These are phyloP conservation scores for Russula compacta DNA, from an alignment of 768 basidiomycete species.

Conservation along the genomic window DNA sequence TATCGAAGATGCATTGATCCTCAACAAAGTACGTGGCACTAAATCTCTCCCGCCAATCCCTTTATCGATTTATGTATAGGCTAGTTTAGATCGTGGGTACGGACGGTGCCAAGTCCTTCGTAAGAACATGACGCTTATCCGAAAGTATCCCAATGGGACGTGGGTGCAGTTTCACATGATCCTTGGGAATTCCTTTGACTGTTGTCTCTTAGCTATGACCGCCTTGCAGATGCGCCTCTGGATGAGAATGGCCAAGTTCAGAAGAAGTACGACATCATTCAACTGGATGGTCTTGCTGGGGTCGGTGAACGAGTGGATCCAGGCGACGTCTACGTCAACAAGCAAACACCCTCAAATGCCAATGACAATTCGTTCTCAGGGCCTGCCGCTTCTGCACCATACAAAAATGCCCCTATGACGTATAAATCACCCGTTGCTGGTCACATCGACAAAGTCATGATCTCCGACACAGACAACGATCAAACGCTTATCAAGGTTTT, in stretches of 20 bases:
- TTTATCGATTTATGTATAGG: constrained; percentile 35
- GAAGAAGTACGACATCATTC: constrained; percentile 86
- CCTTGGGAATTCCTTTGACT: background rate
- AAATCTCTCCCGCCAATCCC: background rate
- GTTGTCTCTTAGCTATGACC: constrained; percentile 61
- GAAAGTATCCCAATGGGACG: constrained; percentile 97
- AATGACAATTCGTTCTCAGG: constrained; percentile 84
- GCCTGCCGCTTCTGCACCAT: constrained; percentile 73
- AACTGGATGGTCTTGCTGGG: constrained; percentile 86
- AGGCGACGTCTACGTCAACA: constrained; percentile 92
- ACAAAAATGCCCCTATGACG: constrained; percentile 85
- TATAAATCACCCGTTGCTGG: constrained; percentile 94
- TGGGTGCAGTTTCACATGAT: constrained; percentile 36
- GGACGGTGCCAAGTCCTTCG: constrained; percentile 96
- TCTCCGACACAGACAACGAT: constrained; percentile 94
- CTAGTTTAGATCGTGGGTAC: constrained; percentile 94
- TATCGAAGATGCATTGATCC: constrained; percentile 96
- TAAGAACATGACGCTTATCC: constrained; percentile 88
- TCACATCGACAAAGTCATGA: constrained; percentile 95
- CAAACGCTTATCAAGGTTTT: constrained; percentile 95
- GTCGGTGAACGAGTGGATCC: constrained; percentile 92
- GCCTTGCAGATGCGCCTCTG: constrained; percentile 83
- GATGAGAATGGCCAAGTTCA: constrained; percentile 73
- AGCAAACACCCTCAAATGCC: constrained; percentile 93
- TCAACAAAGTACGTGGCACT: constrained; percentile 57